Evolutionary conservation across 306 rosid genomes (phyloP).

Genomic region (Cicer bijugum): DNA sequence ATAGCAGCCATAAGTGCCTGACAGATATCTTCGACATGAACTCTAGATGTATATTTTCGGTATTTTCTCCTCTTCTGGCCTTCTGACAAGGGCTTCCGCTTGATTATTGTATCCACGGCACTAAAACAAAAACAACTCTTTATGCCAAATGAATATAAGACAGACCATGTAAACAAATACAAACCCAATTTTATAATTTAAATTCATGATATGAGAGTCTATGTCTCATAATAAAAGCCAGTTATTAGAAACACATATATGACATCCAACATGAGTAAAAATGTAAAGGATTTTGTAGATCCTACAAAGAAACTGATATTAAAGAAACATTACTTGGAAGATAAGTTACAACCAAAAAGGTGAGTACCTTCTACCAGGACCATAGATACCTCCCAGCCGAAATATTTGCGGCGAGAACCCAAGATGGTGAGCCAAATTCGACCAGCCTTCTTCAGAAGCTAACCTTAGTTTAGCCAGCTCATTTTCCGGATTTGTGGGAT

Average conservation of each 20-base stretch:
- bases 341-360: slow-evolving; percentile 15
- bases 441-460: slow-evolving; percentile 83
- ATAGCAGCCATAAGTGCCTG: slow-evolving; percentile 76
- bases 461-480: slow-evolving; percentile 67
- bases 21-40: slow-evolving; percentile 84
- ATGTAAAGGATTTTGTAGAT: background rate
- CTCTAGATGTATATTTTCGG: slow-evolving; percentile 71
- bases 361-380: slow-evolving; percentile 90
- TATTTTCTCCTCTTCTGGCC: slow-evolving; percentile 64
- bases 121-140: slow-evolving; percentile 49
- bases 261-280: slow-evolving; percentile 14
- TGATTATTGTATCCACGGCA: slow-evolving; percentile 79
- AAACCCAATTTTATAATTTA: slow-evolving; percentile 24
- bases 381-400: slow-evolving; percentile 97
- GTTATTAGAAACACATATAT: slow-evolving; percentile 1
- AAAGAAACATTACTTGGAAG: slow-evolving; percentile 32
- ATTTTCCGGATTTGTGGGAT: slow-evolving; percentile 61
- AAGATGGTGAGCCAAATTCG: slow-evolving; percentile 57
- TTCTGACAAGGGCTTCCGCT: slow-evolving; percentile 60
- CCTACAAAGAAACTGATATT: slow-evolving; percentile 11
- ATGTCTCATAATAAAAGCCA: background rate
- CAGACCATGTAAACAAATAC: background rate
- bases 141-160: background rate
- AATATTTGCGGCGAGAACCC: slow-evolving; percentile 59
- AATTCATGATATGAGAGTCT: background rate